A percentile compares a stretch with the other conserved stretches of the same genome.
These are phyloP conservation scores for Hanseniaspora opuntiae DNA, from an alignment of 805 yeast genomes.

Conservation along the genomic window DNA sequence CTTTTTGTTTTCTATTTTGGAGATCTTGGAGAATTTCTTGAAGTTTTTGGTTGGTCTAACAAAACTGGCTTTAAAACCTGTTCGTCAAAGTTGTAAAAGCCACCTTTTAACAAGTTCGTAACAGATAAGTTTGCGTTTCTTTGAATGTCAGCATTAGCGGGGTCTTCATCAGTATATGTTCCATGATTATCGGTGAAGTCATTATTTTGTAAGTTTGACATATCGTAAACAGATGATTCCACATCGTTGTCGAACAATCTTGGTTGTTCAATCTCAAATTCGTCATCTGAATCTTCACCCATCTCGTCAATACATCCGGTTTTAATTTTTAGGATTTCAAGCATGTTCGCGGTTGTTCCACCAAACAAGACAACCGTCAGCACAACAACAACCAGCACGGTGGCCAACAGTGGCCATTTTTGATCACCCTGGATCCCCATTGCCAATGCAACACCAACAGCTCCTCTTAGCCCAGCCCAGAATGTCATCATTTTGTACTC, in stretches of 20 bases:
- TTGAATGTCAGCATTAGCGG: background rate
- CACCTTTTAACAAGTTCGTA: conserved; percentile 13
- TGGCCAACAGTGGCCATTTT: conserved; percentile 76
- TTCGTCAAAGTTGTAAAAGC: conserved; percentile 78
- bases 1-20: background rate
- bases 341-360: conserved; percentile 97
- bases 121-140: background rate
- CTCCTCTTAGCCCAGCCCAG: conserved; percentile 99
- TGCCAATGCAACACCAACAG: conserved; percentile 97
- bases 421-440: conserved; percentile 94
- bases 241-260: conserved; percentile 14
- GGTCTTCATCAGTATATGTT: conserved; percentile 16
- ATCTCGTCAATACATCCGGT: conserved; percentile 77
- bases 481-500: conserved; percentile 97
- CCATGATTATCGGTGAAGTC: conserved; percentile 17
- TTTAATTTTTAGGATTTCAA: conserved; percentile 82
- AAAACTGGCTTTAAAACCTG: conserved; percentile 85
- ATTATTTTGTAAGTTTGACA: background rate
- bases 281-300: conserved; percentile 71
- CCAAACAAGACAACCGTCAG: conserved; percentile 92
- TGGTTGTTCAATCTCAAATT: conserved; percentile 80
- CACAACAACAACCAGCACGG: conserved; percentile 92
- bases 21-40: background rate
- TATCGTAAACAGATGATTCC: conserved; percentile 1
- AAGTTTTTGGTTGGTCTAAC: conserved; percentile 36